These are phyloP conservation scores for Boletus smithii DNA, from an alignment of 1,284 basidiomycete species.

Conservation along the genomic window DNA sequence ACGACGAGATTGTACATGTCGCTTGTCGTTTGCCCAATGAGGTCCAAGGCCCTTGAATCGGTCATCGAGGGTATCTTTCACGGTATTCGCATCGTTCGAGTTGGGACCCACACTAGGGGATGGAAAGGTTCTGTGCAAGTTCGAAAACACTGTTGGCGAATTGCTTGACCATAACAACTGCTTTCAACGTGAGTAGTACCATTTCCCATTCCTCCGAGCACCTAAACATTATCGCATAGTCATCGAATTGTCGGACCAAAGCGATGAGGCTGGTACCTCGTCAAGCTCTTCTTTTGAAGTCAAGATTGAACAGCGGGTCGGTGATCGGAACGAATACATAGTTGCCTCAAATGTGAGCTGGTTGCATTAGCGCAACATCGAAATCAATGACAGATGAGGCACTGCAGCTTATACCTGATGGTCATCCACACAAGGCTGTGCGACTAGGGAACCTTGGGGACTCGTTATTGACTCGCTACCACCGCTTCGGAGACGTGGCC, in stretches of 20 bases:
- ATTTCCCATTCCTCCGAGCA: not conserved
- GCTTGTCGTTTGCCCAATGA: not conserved
- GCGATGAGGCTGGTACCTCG: not conserved
- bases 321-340: not conserved
- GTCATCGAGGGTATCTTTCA: not conserved
- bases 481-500: not conserved
- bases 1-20: too few relatives aligned
- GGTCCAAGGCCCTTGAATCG: not conserved
- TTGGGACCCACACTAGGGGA: not conserved
- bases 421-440: not conserved
- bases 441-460: not conserved
- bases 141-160: not conserved
- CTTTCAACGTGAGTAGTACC: not conserved
- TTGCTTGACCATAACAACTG: not conserved
- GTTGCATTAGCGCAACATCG: too few relatives aligned
- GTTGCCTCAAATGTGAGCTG: not conserved
- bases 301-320: not conserved
- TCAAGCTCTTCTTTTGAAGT: not conserved
- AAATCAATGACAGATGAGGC: too few relatives aligned
- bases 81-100: constrained; percentile 1
- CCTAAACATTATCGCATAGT: not conserved
- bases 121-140: not conserved
- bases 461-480: not conserved
- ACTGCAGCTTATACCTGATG: too few relatives aligned
- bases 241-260: not conserved